Evolutionary conservation across 164 flowering plant species (phyloP), one percentile per base, ranked within the genome.

Genomic region (Pachysandra terminalis): DNA sequence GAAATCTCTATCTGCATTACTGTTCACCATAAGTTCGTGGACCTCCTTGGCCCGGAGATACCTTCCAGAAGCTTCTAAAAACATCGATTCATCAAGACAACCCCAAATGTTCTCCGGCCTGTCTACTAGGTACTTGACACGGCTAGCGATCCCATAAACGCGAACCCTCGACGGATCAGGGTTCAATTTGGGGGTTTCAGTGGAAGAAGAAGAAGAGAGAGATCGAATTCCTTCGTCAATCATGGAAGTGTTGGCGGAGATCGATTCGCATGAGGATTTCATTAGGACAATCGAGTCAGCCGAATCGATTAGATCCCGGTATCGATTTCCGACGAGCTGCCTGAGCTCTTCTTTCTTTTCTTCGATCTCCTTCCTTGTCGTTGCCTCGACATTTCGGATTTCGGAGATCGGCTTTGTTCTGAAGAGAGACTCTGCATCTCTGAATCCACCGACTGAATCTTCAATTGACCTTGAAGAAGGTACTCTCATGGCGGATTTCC

Each of bases 71-170:
- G 91, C 81, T 52, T 85, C 94, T 2, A 87, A 62, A 62, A 85
- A 89, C 91, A 89, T 87, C 56, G 78, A 81, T 61, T 89, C 91
- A 52, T 89, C 94, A 1, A 89, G 77, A 59, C 91, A 83, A 2
- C 90, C 94, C 94, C 94, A 89, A 32, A 89, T 89, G 65, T 84
- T 85, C 82, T 89, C 94, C 3, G 91, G 91, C 16, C 90, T 85
- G 61, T 89, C 94, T 4, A 89, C 90, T 16, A 89, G 69, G 65
- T 89, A 89, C 82, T 89, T 89, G 37, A 89, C 90, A 10, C 94
- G 78, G 56, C 91, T 83, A 0, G 91, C 94, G 9, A 84, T 77
- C 45, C 81, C 85, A 64, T 87, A 87, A 51, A 75, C 71, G 8
- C 59, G 52, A 40, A 71, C 35, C 9, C 87, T 69, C 15, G 41